phyloP scores from a whole-genome alignment of 371 early-diverging fungal species.

The Zychaea mexicana region DNA sequence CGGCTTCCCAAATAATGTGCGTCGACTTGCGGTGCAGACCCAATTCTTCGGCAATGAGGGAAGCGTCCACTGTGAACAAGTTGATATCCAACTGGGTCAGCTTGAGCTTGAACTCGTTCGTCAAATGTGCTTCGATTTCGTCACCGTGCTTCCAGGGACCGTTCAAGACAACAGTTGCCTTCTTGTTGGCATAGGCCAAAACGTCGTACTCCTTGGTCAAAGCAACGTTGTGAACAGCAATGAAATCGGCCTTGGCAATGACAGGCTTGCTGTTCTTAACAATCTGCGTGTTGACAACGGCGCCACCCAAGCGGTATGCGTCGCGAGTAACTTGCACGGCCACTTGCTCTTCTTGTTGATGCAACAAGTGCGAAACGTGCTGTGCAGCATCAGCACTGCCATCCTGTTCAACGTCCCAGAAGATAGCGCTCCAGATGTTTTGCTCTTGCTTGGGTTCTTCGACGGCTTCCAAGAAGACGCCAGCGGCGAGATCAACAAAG shows the following conservation, averaged over 20 bases:
- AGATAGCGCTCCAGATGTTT: slow-evolving; percentile 51
- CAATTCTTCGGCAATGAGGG: slow-evolving; percentile 63
- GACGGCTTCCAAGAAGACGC: slow-evolving; percentile 13
- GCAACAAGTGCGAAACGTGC: slow-evolving; percentile 50
- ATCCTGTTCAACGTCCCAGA: slow-evolving; percentile 69
- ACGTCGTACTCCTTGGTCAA: slow-evolving; percentile 67
- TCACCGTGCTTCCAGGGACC: slow-evolving; percentile 67
- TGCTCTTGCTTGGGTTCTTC: slow-evolving; percentile 15
- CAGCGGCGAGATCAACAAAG: slow-evolving; percentile 35
- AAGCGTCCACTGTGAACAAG: slow-evolving; percentile 66
- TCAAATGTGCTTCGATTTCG: slow-evolving; percentile 69
- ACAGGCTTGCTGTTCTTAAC: slow-evolving; percentile 36
- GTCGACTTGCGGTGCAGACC: slow-evolving; percentile 55
- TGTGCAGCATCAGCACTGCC: slow-evolving; percentile 55
- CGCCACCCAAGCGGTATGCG: slow-evolving; percentile 59
- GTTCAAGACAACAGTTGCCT: slow-evolving; percentile 67
- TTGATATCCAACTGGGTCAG: slow-evolving; percentile 61
- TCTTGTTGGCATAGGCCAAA: slow-evolving; percentile 54
- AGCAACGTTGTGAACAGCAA: slow-evolving; percentile 66
- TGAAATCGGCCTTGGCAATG: slow-evolving; percentile 56
- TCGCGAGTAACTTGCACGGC: slow-evolving; percentile 52
- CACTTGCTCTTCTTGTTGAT: slow-evolving; percentile 32
- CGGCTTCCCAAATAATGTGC: slow-evolving; percentile 61
- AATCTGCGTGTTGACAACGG: slow-evolving; percentile 61
- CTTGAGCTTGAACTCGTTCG: slow-evolving; percentile 67